Conservation (phyloP, 257 asterid species). For the Linaria vulgaris region DNA sequence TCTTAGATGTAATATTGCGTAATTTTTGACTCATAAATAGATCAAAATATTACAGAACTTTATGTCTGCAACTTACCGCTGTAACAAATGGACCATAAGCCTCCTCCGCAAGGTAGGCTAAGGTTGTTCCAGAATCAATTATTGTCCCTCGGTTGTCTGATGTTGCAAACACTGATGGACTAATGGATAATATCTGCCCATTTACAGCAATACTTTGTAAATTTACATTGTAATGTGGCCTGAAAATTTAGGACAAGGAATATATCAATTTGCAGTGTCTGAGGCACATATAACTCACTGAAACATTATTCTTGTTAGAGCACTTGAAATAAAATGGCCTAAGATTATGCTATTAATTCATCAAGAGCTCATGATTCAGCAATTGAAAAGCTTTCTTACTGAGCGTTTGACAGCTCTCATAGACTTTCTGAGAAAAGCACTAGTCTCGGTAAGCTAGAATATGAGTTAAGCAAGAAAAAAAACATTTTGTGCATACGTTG, state of each 20-base stretch:
- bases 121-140: constrained; percentile 94
- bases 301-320: too few species aligned
- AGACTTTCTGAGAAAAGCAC: too few species aligned
- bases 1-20: neutral
- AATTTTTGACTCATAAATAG: neutral
- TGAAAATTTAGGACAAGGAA: constrained; percentile 33
- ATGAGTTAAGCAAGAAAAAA: too few species aligned
- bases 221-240: constrained; percentile 93
- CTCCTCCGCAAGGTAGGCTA: constrained; percentile 88
- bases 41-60: neutral
- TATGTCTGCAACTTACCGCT: constrained; percentile 53
- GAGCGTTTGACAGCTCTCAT: too few species aligned
- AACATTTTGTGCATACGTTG: too few species aligned
- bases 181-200: constrained; percentile 75
- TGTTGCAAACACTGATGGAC: constrained; percentile 71
- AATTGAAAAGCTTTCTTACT: too few species aligned
- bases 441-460: too few species aligned
- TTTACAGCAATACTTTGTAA: constrained; percentile 81
- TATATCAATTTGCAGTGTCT: constrained; percentile 7
- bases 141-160: constrained; percentile 76
- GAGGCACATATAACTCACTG: constrained; percentile 6
- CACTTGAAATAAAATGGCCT: too few species aligned
- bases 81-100: constrained; percentile 78
- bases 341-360: too few species aligned
- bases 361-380: too few species aligned